A percentile compares a stretch with the other conserved stretches of the same genome.
Conservation (phyloP, 1,284 basidiomycete genomes). For the Filobasidium uniguttulatum region DNA sequence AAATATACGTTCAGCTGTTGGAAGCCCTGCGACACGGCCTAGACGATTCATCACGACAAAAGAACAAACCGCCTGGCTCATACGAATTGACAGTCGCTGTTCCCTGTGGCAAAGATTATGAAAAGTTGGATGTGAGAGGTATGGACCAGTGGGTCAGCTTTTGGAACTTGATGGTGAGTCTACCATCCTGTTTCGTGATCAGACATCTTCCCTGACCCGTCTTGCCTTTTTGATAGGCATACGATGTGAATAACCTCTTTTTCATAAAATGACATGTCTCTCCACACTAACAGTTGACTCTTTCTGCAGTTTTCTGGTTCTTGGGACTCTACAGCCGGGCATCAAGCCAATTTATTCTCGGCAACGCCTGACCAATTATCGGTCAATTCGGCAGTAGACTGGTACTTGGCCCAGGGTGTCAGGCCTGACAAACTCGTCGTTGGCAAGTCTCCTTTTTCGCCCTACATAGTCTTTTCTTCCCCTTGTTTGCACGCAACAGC, state of each 20-base stretch:
- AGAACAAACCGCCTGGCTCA: constrained; percentile 18
- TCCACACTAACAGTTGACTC: constrained; percentile 1
- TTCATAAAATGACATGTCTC: too few relatives aligned
- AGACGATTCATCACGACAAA: constrained; percentile 30
- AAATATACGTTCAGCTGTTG: constrained; percentile 40
- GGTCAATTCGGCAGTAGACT: constrained; percentile 57
- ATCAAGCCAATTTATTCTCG: constrained; percentile 66
- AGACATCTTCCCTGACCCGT: neutral
- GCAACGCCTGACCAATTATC: constrained; percentile 40
- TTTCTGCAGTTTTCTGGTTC: constrained; percentile 31
- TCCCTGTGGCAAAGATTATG: constrained; percentile 59
- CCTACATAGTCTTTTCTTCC: too few relatives aligned
- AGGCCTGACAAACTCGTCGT: constrained; percentile 59
- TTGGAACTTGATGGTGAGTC: constrained; percentile 79
- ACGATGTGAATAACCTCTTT: constrained; percentile 40
- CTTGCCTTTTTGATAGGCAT: constrained; percentile 42
- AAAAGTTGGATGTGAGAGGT: constrained; percentile 50
- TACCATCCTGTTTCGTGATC: neutral
- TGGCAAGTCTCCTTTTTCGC: constrained; percentile 41
- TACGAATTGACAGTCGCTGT: constrained; percentile 46
- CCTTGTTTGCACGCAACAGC: too few relatives aligned
- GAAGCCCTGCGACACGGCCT: constrained; percentile 37
- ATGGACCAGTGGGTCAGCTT: constrained; percentile 61
- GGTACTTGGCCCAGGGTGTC: constrained; percentile 55
- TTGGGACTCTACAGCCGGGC: constrained; percentile 45